Base-by-base conservation (phyloP, 2,329 filamentous ascomycete species). In the Cyphellophora europaea region DNA sequence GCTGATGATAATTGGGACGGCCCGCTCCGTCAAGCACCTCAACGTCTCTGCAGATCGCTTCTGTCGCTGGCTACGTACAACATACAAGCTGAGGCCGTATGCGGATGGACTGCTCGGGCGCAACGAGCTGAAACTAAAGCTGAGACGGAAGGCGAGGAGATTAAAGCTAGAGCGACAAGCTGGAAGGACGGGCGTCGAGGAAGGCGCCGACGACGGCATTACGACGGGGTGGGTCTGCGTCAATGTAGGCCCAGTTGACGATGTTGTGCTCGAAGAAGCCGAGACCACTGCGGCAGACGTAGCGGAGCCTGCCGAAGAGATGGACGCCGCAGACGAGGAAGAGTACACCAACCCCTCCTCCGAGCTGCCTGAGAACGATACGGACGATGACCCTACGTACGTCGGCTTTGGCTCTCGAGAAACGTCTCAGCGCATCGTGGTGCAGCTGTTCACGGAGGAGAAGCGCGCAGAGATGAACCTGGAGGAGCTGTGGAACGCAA, bases 191-290 rank as follows among this genome's bases (percentile, higher is more conserved):
- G 56, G 61, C 25, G 66, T 74, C 5, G 74, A 74, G 8, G 69
- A 70, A 11, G 72, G 71, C 31, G 64, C 71, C 2, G 88, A 94
- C 49, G 85, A 95, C 52, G 89, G 88, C 2, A 83, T 94, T 34
- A 79, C 82, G 10, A 95, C 89, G 1, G 88, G 87, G 6, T 98
- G 91, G 91, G 82, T 98, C 13, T 98, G 91, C 58, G 83, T 96
- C 41, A 93, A 94, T 54, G 72, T 91, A 6, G 85, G 84, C 4
- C 74, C 73, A 11, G 69, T 86, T 1, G 74, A 27, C 30, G 47
- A 40, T 3, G 34, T 33, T 17, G 36, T 42, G 11, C 4, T 39
- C 13, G 36, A 32, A n/a, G 38, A 19, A 3, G 19, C 10, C 12
- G 14, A 27, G 14, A 30, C 32, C 3, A 21, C 29, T 17, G 30